Percentiles rank a stretch among this genome's conserved stretches.
These are phyloP conservation scores for Carpinus viminea DNA, from an alignment of 306 rosid genomes.

Conservation along the genomic window DNA sequence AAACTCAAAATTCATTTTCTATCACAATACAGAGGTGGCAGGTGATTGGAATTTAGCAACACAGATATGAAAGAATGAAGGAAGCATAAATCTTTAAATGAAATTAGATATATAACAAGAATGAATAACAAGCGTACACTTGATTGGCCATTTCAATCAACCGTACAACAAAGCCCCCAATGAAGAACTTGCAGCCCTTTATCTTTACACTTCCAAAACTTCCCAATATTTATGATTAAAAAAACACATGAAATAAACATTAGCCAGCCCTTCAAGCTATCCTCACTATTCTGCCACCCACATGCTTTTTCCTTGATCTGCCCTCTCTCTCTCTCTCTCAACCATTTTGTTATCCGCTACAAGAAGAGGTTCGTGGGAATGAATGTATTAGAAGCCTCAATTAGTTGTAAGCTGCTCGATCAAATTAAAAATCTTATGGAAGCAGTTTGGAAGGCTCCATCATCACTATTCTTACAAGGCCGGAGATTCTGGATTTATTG, in stretches of 20 bases:
- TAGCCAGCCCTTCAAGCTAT: slow-evolving; percentile 31
- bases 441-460: slow-evolving; percentile 24
- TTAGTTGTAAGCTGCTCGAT: slow-evolving; percentile 43
- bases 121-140: slow-evolving; percentile 6
- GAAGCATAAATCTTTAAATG: neutral
- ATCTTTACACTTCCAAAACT: slow-evolving; percentile 28
- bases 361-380: slow-evolving; percentile 29
- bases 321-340: neutral
- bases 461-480: slow-evolving; percentile 33
- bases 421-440: slow-evolving; percentile 31
- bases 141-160: slow-evolving; percentile 12
- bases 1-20: no score
- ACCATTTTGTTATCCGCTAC: neutral
- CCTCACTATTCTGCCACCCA: slow-evolving; percentile 17
- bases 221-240: neutral
- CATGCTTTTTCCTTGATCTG: slow-evolving; percentile 27
- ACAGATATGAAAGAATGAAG: neutral
- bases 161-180: slow-evolving; percentile 19
- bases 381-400: slow-evolving; percentile 25
- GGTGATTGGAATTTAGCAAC: no score
- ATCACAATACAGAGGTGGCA: no score
- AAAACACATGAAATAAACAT: slow-evolving; percentile 25
- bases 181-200: slow-evolving; percentile 35
- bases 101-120: slow-evolving; percentile 14
- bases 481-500: slow-evolving; percentile 24